Conservation (phyloP, 2,329 filamentous ascomycete genomes). For the Cercospora sp. region DNA sequence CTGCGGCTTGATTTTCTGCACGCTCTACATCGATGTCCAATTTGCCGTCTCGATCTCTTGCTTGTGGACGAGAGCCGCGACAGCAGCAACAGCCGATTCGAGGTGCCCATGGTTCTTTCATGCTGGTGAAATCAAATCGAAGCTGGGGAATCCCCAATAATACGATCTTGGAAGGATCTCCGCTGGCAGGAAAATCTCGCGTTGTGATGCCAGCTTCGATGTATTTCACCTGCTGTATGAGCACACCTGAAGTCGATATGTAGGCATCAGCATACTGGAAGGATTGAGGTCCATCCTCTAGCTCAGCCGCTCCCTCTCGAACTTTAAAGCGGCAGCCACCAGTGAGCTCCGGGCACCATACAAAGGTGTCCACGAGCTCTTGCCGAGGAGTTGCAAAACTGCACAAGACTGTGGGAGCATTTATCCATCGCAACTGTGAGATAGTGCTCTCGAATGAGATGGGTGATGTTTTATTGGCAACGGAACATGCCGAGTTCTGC, state of each 20-base stretch:
- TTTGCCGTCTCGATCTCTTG: background rate
- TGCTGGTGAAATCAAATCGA: background rate
- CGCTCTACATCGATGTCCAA: background rate
- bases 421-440: background rate
- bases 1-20: background rate
- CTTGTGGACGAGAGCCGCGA: background rate
- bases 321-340: background rate
- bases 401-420: background rate
- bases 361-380: background rate
- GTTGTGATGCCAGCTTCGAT: background rate
- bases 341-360: background rate
- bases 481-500: background rate
- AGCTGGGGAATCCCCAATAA: background rate
- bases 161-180: background rate
- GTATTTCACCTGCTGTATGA: background rate
- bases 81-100: constrained; percentile 12
- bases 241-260: background rate
- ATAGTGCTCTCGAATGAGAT: background rate
- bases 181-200: too few relatives aligned
- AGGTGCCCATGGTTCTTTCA: constrained; percentile 15
- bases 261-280: background rate
- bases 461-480: background rate
- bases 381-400: background rate
- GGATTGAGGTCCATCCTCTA: background rate
- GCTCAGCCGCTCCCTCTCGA: background rate